Evolutionary conservation across 2,329 filamentous ascomycete genomes (phyloP).

Genomic region (Aspergillus uvarum): DNA sequence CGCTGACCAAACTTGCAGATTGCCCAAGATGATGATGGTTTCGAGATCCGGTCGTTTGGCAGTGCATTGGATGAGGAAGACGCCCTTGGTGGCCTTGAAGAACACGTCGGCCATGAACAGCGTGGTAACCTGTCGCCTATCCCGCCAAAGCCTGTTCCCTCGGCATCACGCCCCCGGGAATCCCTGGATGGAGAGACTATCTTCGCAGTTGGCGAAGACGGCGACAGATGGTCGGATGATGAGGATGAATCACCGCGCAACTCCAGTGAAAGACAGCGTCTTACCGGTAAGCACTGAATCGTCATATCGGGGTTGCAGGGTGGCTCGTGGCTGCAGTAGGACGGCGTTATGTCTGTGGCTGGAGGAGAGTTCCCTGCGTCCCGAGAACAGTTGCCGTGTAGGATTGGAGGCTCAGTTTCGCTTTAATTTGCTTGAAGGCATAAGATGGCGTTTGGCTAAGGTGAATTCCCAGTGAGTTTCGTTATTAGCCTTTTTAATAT

Average conservation of each 20-base stretch:
- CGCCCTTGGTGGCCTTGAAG: slow-evolving; percentile 40
- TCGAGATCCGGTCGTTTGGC: slow-evolving; percentile 91
- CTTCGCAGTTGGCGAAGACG: slow-evolving; percentile 86
- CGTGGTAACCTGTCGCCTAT: slow-evolving; percentile 41
- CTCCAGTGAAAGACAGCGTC: slow-evolving; percentile 52
- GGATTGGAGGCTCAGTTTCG: slow-evolving; percentile 13
- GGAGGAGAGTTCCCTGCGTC: not conserved
- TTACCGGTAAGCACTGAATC: slow-evolving; percentile 47
- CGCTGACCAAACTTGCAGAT: slow-evolving; percentile 54
- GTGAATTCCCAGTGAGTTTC: slow-evolving; percentile 9
- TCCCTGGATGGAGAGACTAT: slow-evolving; percentile 88
- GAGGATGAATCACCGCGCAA: slow-evolving; percentile 56
- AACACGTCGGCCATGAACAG: slow-evolving; percentile 30
- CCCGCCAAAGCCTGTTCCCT: slow-evolving; percentile 53
- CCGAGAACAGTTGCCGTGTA: slow-evolving; percentile 7
- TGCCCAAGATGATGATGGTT: slow-evolving; percentile 96
- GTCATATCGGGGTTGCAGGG: not conserved
- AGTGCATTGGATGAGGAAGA: slow-evolving; percentile 69
- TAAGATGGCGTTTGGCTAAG: slow-evolving; percentile 22
- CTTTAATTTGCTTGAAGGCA: slow-evolving; percentile 20
- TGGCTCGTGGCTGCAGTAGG: not conserved
- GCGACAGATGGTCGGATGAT: slow-evolving; percentile 77
- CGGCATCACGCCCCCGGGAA: slow-evolving; percentile 54
- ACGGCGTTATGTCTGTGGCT: not conserved
- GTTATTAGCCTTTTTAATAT: slow-evolving; percentile 4